Conservation (phyloP, 2,329 filamentous ascomycete species). For the Alternaria burnsii region DNA sequence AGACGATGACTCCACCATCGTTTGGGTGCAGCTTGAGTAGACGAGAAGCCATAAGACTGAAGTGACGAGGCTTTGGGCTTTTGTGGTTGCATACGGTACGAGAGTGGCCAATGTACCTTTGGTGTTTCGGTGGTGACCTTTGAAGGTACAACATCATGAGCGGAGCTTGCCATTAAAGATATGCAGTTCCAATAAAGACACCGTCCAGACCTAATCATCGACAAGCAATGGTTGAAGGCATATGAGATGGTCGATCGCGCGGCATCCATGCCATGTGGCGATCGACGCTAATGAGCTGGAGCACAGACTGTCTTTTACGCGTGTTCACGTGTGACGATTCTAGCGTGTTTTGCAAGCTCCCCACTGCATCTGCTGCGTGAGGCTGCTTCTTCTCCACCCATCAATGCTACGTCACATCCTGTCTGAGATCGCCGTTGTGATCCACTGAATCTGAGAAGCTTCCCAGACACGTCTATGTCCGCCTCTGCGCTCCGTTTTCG, state of each 20-base stretch:
- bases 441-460: not conserved
- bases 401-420: not conserved
- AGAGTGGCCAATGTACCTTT: constrained; percentile 29
- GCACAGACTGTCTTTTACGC: constrained; percentile 12
- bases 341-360: constrained; percentile 2
- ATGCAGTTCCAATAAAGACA: not conserved
- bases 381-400: not conserved
- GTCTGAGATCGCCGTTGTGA: not conserved
- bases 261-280: not conserved
- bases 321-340: constrained; percentile 10
- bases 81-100: constrained; percentile 27
- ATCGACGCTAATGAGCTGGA: not conserved
- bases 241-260: not conserved
- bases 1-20: constrained; percentile 72
- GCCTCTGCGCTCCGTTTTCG: not conserved
- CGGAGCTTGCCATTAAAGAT: constrained; percentile 4
- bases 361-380: not conserved
- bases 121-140: not conserved
- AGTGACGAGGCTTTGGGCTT: constrained; percentile 16
- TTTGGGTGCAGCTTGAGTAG: constrained; percentile 8
- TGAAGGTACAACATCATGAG: not conserved
- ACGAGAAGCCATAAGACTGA: constrained; percentile 14
- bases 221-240: constrained; percentile 2
- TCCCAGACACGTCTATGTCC: not conserved
- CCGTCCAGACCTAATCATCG: not conserved